Evolutionary conservation across 805 yeast species (phyloP), one percentile per base, ranked within the genome.

Genomic region (Hermanozyma aechmeae): DNA sequence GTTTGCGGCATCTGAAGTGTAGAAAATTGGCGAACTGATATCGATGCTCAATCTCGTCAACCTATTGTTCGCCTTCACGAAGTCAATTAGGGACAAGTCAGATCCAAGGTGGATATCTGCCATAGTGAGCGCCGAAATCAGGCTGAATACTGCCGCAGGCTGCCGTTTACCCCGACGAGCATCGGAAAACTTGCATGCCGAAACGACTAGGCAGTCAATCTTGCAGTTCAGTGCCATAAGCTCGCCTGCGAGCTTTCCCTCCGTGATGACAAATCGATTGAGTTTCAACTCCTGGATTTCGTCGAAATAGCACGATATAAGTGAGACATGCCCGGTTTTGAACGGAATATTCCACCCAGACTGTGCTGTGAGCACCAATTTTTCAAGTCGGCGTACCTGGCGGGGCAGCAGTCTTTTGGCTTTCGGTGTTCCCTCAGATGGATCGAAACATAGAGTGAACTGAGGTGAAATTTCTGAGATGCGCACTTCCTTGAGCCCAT

Each of bases 341-440:
- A 73, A 48, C 3, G 77, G 73, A 11, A 74, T 65, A 19, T 65
- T 63, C 74, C 74, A 67, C 2, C 73, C 73, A 0, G 58, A 33
- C 34, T 68, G 69, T 0, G 72, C 58, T 4, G 60, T 51, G 2
- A 69, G 39, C 4, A 45, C 43, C n/a, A 69, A 42, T n/a, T 38
- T 52, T 2, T 51, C 35, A 5, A 68, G 39, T 3, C 46, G 32
- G 29, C 63, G 45, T 6, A 26, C 25, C 11, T 42, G 40, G 21
- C 30, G 34, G 6, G 30, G n/a, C n/a, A n/a, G n/a, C n/a, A n/a
- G n/a, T n/a, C n/a, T n/a, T n/a, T n/a, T n/a, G n/a, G n/a, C n/a
- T n/a, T n/a, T n/a, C n/a, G n/a, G n/a, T n/a, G n/a, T n/a, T n/a
- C n/a, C n/a, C n/a, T n/a, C n/a, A n/a, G n/a, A n/a, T n/a, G n/a